Evolutionary conservation across 768 basidiomycete genomes (phyloP).

Genomic region (Rhizopogon vinicolor): DNA sequence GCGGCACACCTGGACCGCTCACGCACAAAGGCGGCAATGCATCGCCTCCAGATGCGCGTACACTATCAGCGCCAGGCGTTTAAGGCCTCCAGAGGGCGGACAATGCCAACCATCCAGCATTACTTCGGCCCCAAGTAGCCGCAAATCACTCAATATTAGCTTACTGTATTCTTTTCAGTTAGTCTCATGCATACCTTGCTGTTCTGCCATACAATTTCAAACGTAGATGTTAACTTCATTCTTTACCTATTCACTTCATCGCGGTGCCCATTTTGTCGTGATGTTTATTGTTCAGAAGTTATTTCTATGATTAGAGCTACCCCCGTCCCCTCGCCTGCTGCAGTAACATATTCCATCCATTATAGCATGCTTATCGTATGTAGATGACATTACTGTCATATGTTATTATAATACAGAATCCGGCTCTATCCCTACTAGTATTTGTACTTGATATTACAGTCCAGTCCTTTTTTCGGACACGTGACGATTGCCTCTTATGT

Average conservation of each 20-base stretch:
- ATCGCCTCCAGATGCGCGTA: conserved; percentile 59
- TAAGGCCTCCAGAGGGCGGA: conserved; percentile 15
- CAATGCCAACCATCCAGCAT: conserved; percentile 19
- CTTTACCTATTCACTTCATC: not conserved
- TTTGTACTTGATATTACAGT: no score
- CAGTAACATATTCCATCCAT: conserved; percentile 19
- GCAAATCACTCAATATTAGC: no score
- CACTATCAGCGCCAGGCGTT: conserved; percentile 51
- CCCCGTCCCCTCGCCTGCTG: not conserved
- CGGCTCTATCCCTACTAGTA: no score
- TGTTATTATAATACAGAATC: no score
- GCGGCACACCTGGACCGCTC: conserved; percentile 76
- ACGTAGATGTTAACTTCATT: not conserved
- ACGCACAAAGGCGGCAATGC: conserved; percentile 63
- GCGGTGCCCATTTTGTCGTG: not conserved
- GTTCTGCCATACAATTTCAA: not conserved
- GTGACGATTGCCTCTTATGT: no score
- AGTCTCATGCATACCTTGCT: not conserved
- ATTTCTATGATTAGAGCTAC: not conserved
- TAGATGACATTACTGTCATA: not conserved
- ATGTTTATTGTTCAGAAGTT: not conserved
- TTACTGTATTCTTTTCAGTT: not conserved
- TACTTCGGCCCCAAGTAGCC: conserved; percentile 22
- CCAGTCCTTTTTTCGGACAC: no score
- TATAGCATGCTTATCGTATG: conserved; percentile 9